Percentiles rank a stretch among this genome's conserved stretches.
Conservation (phyloP, 768 basidiomycete genomes). For the Antrodiella citrinella region DNA sequence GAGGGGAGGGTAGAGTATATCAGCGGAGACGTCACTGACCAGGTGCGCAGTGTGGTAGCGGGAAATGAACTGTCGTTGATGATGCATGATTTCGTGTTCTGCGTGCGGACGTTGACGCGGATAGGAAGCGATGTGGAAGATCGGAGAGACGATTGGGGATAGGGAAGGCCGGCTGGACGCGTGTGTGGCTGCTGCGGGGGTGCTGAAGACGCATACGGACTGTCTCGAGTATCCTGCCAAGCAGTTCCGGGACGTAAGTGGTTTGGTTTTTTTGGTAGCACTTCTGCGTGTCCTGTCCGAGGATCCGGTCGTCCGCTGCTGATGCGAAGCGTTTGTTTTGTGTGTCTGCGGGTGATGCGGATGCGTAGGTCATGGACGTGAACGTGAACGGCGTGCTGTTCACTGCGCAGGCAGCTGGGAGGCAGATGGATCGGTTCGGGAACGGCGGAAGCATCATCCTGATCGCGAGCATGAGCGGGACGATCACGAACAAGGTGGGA, state of each 20-base stretch:
- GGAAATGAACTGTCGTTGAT: not conserved
- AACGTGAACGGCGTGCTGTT: slow-evolving; percentile 36
- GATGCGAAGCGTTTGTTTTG: not conserved
- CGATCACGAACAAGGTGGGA: slow-evolving; percentile 52
- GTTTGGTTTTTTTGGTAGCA: not conserved
- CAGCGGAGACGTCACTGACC: slow-evolving; percentile 53
- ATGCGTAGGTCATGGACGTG: slow-evolving; percentile 45
- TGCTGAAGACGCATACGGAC: slow-evolving; percentile 41
- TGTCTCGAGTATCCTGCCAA: slow-evolving; percentile 56
- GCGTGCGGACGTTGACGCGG: not conserved
- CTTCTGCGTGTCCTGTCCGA: not conserved
- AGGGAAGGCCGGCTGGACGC: slow-evolving; percentile 64
- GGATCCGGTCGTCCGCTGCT: not conserved
- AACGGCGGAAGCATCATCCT: slow-evolving; percentile 27
- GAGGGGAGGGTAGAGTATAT: slow-evolving; percentile 45
- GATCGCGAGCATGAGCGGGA: slow-evolving; percentile 31
- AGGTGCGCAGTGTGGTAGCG: slow-evolving; percentile 23
- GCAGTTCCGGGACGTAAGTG: slow-evolving; percentile 46
- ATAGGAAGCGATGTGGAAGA: slow-evolving; percentile 37
- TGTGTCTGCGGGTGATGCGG: not conserved
- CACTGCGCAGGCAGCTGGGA: slow-evolving; percentile 22
- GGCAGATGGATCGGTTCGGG: slow-evolving; percentile 22
- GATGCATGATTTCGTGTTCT: not conserved
- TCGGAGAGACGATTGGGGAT: slow-evolving; percentile 48
- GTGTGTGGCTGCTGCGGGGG: slow-evolving; percentile 69